Evolutionary conservation across 768 basidiomycete genomes (phyloP), one percentile per base, ranked within the genome.

Genomic region (Hebeloma cylindrosporum): DNA sequence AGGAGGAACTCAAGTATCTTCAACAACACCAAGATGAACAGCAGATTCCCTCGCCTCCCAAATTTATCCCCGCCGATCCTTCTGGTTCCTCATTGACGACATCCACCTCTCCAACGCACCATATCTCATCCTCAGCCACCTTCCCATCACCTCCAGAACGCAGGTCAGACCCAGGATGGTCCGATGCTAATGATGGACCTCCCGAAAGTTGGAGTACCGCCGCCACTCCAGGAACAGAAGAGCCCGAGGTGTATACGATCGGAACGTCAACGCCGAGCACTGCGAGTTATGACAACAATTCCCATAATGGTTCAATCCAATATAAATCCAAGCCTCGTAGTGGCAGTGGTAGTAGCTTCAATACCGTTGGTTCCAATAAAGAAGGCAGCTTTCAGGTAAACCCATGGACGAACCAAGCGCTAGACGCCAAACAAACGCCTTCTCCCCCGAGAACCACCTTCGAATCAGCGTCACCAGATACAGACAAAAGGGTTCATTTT

Each of bases 181-280:
- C 14, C 11, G 36, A 42, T 17, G 20, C 21, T 11, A 51, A 63
- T 47, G 59, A 72, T 3, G 62, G 66, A 10, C 79, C 71, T 13
- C 79, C 82, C 20, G 82, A 78, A 2, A 72, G 69, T 30, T 90
- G 88, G 88, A 88, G 85, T 52, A 88, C 83, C 0, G 74, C 77
- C 9, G 86, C 87, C 4, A 88, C 88, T 0, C 87, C 88, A 3
- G 88, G 88, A 1, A 68, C 74, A 3, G 55, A 51, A 42, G 40
- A 20, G 10, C 45, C 45, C 2, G 36, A 40, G 28, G 30, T 36
- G 16, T 48, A 51, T 49, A 85, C 82, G 0, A 74, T 76, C 8
- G 86, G 84, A 7, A 85, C 86, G 0, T 83, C 86, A 0, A 87
- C 86, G 1, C 52, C 52, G 3, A 51, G 35, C 33, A 51, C 44